phyloP scores from a whole-genome alignment of 2,329 filamentous ascomycete genomes.

The Calonectria pauciramosa region DNA sequence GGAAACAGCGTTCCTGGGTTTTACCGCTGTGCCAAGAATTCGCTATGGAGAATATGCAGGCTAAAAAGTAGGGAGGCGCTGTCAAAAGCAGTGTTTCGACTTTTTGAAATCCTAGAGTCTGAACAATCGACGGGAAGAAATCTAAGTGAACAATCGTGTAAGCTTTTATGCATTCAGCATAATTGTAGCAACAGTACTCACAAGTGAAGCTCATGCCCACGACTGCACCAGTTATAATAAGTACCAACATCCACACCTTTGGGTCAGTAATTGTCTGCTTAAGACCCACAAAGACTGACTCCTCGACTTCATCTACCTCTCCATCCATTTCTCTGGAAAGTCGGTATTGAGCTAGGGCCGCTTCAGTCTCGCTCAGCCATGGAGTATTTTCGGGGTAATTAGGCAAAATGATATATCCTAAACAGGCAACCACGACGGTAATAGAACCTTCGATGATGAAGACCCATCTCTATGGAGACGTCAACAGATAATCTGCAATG shows the following conservation, averaged over 20 bases:
- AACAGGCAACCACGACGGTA: neutral
- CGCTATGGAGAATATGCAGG: neutral
- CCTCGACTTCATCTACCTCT: neutral
- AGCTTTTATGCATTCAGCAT: neutral
- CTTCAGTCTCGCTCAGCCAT: neutral
- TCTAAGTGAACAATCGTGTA: neutral
- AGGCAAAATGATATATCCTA: neutral
- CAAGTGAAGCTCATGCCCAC: slow-evolving; percentile 1
- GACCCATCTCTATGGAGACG: neutral
- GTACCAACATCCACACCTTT: neutral
- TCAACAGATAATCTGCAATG: neutral
- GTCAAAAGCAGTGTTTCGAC: neutral
- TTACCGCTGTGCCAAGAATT: neutral
- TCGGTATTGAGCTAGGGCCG: neutral
- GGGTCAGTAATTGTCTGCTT: neutral
- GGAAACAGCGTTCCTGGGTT: neutral
- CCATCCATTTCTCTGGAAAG: neutral
- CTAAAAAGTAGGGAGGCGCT: neutral
- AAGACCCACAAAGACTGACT: neutral
- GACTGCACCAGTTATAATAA: neutral
- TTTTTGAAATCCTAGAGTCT: neutral
- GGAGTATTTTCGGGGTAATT: slow-evolving; percentile 1
- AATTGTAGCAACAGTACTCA: neutral
- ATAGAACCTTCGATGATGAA: neutral
- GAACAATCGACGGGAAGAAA: neutral